Base-by-base conservation (phyloP, 768 basidiomycete species). In the Tephrocybe sp. region DNA sequence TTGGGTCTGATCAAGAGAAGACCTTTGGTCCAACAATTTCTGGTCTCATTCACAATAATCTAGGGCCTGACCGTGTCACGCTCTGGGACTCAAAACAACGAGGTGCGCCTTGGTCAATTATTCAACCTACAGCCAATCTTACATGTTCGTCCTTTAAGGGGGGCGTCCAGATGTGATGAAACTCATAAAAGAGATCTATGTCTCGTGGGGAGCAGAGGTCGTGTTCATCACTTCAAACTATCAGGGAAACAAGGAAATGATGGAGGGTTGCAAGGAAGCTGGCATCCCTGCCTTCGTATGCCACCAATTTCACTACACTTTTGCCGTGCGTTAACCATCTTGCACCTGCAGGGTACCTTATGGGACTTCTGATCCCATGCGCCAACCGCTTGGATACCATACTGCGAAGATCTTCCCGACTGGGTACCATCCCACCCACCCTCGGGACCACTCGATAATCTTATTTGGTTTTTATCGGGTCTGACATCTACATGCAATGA, bases 171-270 rank as follows among this genome's bases (percentile, higher is more conserved):
- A 91, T 57, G 77, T 81, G 4, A 87, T 90, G 85, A 83, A 88
- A 65, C 73, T 92, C 42, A 76, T 91, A 58, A 83, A 79, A 64
- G 86, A 89, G 50, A 79, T 72, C 1, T 90, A 88, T 59, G 68
- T 75, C n/a, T 79, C 77, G n/a, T 92, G 88, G 88, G 76, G 80
- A 9, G 90, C 90, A 2, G 90, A 92, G 64, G 82, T 92, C 14
- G 81, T 91, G 11, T 90, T 91, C 66, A 89, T 91, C 61, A 92
- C 89, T 12, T 89, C 88, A 4, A 92, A 92, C 68, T 79, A 74
- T 59, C 74, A 81, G 48, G 89, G 89, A 14, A 92, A 92, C 64
- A 73, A 75, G 34, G 89, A 92, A 64, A 88, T 92, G 71, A 90
- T 90, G 81, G 80, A 88, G 66, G 88, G 86, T 9, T 91, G 84